phyloP scores from a whole-genome alignment of 495 filamentous ascomycete genomes.

The Trichocladium antarcticum region DNA sequence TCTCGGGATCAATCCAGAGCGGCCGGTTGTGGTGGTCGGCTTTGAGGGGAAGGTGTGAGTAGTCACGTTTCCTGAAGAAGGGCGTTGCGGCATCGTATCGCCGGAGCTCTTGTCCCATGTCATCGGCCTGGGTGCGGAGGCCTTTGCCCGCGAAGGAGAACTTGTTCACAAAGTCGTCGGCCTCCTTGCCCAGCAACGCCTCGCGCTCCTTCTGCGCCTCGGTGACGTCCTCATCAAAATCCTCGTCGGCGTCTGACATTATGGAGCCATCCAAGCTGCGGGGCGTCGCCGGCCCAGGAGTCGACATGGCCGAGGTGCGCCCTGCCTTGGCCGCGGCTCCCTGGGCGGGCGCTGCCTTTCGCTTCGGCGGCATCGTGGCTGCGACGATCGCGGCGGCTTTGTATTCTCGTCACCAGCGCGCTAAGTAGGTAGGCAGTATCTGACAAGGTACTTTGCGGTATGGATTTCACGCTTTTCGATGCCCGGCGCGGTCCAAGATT shows the following conservation, averaged over 20 bases:
- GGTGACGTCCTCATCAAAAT: conserved; percentile 55
- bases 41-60: conserved; percentile 70
- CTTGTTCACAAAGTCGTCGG: conserved; percentile 48
- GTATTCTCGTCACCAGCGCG: not conserved
- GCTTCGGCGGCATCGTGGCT: conserved; percentile 58
- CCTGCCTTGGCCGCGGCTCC: conserved; percentile 40
- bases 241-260: conserved; percentile 41
- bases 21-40: conserved; percentile 80
- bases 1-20: conserved; percentile 79
- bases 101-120: conserved; percentile 11
- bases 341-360: conserved; percentile 56
- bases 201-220: conserved; percentile 44
- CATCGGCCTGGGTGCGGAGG: conserved; percentile 22
- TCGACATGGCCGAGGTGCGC: conserved; percentile 52
- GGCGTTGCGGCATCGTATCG: conserved; percentile 36
- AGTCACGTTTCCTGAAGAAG: conserved; percentile 50
- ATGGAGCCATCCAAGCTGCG: conserved; percentile 53
- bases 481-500: not conserved
- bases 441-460: not conserved
- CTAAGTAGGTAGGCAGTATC: not conserved
- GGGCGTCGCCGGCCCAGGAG: conserved; percentile 54
- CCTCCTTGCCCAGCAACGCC: conserved; percentile 47
- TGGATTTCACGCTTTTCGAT: too few relatives aligned
- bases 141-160: conserved; percentile 39
- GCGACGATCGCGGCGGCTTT: too few relatives aligned